Base-by-base conservation (phyloP, 2,329 filamentous ascomycete genomes). In the Clonostachys sp. region DNA sequence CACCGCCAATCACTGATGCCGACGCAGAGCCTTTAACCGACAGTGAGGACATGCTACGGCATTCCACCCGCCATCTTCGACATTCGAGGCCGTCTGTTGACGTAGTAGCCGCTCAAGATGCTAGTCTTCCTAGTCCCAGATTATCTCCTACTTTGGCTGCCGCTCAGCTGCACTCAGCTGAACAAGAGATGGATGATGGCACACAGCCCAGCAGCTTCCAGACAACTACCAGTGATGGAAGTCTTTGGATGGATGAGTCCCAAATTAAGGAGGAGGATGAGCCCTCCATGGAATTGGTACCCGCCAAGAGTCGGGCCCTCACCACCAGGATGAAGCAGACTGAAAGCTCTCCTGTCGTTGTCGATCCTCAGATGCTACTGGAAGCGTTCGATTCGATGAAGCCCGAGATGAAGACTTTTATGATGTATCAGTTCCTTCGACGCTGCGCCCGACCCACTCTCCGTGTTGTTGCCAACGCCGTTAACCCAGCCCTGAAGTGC, bases 361-460 rank as follows among this genome's bases (percentile, higher is more conserved):
- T 91, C 68, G 89, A 95, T 57, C 87, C 92, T n/a, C 88, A 88
- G 8, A 81, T 78, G 14, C 89, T 99, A 76, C 71, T 99, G 14
- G 88, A 96, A 56, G 84, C 85, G 3, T 99, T 97, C 58, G 92
- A 97, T 63, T 81, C 87, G 7, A 87, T 99, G 77, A 91, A 92
- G 3, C 83, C 88, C 41, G 87, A 94, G 58, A 84, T 99, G 80
- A 94, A 99, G 68, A 88, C 87, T 0, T 95, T 95, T 61, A 86
- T 99, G 69, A 95, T 99, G 84, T 97, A 95, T 62, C 92, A 99
- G 62, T 83, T 99, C 47, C 78, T 99, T 24, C 86, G 89, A 48
- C 81, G 94, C 42, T 97, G 91, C 60, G 83, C 90, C 6, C 87
- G 95, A 55, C 86, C 90, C 40, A 96, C 91, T 0, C 75, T 99